Evolutionary conservation across 2,329 filamentous ascomycete genomes (phyloP), one percentile per base, ranked within the genome.

Genomic region (Aspergillus flavus): DNA sequence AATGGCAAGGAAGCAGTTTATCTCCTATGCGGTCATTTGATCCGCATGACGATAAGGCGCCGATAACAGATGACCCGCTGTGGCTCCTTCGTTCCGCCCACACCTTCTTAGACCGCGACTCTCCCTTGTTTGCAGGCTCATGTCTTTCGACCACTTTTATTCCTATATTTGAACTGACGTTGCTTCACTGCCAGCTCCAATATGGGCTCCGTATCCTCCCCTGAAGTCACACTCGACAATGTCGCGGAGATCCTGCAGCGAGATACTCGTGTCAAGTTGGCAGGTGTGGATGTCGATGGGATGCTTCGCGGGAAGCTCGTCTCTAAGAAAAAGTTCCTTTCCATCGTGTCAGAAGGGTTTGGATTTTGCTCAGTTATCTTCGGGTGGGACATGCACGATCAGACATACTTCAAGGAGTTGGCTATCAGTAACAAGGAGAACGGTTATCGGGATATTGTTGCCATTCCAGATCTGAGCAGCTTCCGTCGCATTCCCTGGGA

Each of bases 381-480:
- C 73, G 93, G 94, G 76, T 97, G 94, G 94, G 93, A 97, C 79
- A 96, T 97, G 92, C 93, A 97, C 79, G 94, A 97, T 74, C 85
- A 88, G 81, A 96, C 92, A 12, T 97, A 97, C 78, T 89, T 92
- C 76, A 88, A 86, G 71, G 93, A 97, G 80, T 86, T 97, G 67
- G 86, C 87, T 73, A 90, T 97, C 77, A 95, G 92, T 80, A 97
- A 96, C 80, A 91, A 91, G 69, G 89, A 92, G 73, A 97, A 96
- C 76, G 93, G 93, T 50, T 97, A 96, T 79, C 87, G 90, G 68
- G 94, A 97, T 77, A 81, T 97, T 50, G 85, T 96, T 57, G 93
- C 94, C 16, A 82, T 94, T 43, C 89, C 93, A 0, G 93, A 97
- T 74, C 81, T 97, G 45, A 82, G 80, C 63, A 91, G 86, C 66